Conservation (phyloP, 106 monocot genomes). For the Phalaenopsis equestris region DNA sequence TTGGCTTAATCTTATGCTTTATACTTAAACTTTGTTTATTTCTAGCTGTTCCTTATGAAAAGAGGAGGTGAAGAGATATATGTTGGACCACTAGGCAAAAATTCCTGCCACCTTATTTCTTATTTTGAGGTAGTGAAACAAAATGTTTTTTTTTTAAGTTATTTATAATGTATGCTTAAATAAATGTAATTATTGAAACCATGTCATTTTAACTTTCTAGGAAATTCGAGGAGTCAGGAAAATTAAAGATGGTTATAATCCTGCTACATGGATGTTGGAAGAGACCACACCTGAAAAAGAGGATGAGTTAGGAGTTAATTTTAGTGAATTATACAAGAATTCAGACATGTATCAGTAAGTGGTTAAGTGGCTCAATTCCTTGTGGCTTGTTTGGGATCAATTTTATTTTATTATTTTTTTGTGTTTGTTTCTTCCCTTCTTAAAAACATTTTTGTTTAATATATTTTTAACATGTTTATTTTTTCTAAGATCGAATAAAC, state of each 20-base stretch:
- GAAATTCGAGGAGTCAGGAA: not conserved
- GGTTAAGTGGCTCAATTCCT: not conserved
- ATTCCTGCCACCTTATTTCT: conserved; percentile 11
- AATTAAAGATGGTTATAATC: conserved; percentile 14
- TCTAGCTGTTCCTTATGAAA: conserved; percentile 17
- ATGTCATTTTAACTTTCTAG: not conserved
- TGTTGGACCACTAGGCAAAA: conserved; percentile 17
- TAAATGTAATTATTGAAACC: not conserved
- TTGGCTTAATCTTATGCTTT: not conserved
- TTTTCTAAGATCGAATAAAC: too few relatives aligned
- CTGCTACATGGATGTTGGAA: conserved; percentile 17
- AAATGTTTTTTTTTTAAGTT: not conserved
- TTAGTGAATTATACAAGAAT: conserved; percentile 15
- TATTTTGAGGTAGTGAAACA: conserved; percentile 16
- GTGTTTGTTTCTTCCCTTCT: too few relatives aligned
- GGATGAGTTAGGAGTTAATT: conserved; percentile 3
- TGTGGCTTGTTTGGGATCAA: too few relatives aligned
- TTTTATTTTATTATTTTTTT: too few relatives aligned
- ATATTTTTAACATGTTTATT: too few relatives aligned
- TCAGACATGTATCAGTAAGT: conserved; percentile 18
- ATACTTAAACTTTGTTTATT: not conserved
- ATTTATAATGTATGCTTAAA: not conserved
- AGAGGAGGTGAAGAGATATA: conserved; percentile 24
- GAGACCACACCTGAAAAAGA: conserved; percentile 12
- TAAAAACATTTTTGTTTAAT: too few relatives aligned